These are phyloP conservation scores for Apiospora hydei DNA, from an alignment of 2,329 filamentous ascomycete species.

Conservation along the genomic window DNA sequence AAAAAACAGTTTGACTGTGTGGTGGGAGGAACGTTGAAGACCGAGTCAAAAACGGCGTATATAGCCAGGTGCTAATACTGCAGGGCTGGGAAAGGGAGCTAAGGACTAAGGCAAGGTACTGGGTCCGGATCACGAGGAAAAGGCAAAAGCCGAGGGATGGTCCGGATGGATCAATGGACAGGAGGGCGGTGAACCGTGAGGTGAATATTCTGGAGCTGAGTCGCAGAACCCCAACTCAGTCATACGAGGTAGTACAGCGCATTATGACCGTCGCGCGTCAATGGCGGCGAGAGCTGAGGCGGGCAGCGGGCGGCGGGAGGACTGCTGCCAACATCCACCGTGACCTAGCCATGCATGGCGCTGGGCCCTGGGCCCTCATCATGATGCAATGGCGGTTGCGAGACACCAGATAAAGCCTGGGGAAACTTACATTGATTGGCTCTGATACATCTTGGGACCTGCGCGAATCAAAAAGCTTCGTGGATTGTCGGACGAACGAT, in stretches of 20 bases:
- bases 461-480: not conserved
- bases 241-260: conserved; percentile 17
- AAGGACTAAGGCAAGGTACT: conserved; percentile 7
- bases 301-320: not conserved
- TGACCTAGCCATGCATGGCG: not conserved
- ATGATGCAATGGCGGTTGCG: conserved; percentile 18
- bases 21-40: not conserved
- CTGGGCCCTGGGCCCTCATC: conserved; percentile 6
- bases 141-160: not conserved
- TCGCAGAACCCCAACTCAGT: not conserved
- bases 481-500: not conserved
- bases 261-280: conserved; percentile 9
- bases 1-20: not conserved
- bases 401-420: conserved; percentile 8
- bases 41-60: conserved; percentile 1
- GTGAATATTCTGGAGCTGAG: conserved; percentile 1
- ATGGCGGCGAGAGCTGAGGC: not conserved
- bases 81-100: not conserved
- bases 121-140: conserved; percentile 2
- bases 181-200: not conserved
- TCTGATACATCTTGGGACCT: not conserved
- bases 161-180: not conserved
- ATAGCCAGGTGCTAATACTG: not conserved
- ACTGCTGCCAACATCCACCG: conserved; percentile 6
- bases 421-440: conserved; percentile 5